Evolutionary conservation across 2,329 filamentous ascomycete species (phyloP).

Genomic region (Macrophomina tecta): DNA sequence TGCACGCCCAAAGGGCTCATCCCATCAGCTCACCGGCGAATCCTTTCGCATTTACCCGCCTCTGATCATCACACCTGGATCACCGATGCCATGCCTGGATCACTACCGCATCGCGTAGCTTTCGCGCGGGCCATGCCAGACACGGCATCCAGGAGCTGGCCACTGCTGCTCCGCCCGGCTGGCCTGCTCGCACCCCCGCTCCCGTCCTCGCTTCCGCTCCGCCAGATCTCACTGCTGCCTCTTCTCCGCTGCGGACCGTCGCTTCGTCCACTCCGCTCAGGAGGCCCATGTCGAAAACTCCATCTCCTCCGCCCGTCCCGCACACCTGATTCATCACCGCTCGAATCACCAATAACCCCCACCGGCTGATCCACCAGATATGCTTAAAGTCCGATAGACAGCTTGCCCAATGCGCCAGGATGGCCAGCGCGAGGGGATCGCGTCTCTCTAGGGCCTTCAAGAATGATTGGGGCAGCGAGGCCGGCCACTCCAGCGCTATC

Average conservation of each 20-base stretch:
- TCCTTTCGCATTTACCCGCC: constrained; percentile 1
- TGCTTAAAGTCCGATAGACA: not conserved
- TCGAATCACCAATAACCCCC: not conserved
- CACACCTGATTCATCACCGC: constrained; percentile 1
- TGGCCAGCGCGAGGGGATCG: not conserved
- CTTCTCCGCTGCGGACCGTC: not conserved
- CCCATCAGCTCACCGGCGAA: constrained; percentile 12
- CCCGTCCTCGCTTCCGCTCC: not conserved
- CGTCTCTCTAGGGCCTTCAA: not conserved
- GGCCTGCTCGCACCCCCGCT: not conserved
- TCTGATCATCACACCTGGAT: not conserved
- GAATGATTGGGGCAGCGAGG: not conserved
- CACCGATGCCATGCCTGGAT: not conserved
- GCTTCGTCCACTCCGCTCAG: not conserved
- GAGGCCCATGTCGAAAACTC: not conserved
- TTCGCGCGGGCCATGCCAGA: constrained; percentile 9
- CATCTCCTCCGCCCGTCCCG: not conserved
- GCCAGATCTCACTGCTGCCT: not conserved
- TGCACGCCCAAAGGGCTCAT: constrained; percentile 10
- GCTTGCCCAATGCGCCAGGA: constrained; percentile 7
- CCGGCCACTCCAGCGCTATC: not conserved
- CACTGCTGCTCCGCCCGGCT: not conserved
- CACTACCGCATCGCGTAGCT: not conserved
- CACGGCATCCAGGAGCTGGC: not conserved
- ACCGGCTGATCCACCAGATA: constrained; percentile 4